Percentiles rank a stretch among this genome's conserved stretches.
phyloP scores from a whole-genome alignment of 2,329 filamentous ascomycete species.

The Mariannaea elegans region DNA sequence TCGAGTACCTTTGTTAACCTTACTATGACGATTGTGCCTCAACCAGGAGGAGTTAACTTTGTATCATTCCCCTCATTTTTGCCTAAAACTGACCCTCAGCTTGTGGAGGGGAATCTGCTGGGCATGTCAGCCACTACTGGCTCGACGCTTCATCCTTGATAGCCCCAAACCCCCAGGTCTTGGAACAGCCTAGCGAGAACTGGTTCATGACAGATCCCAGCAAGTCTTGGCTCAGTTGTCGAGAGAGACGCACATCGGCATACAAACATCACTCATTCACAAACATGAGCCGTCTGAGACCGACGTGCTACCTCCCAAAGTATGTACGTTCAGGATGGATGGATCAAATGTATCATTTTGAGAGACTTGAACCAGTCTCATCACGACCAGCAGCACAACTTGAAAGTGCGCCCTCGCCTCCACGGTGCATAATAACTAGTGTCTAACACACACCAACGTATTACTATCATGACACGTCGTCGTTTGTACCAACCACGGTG shows the following conservation, averaged over 20 bases:
- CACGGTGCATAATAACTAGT: constrained; percentile 2
- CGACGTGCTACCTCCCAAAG: constrained; percentile 23
- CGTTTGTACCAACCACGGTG: no score
- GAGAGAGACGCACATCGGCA: constrained; percentile 7
- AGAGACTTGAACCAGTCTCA: no score
- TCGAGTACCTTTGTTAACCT: constrained; percentile 13
- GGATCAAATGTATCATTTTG: no score
- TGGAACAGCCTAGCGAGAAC: constrained; percentile 2
- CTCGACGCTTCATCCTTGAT: constrained; percentile 9
- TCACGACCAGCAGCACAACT: constrained; percentile 23
- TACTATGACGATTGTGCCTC: constrained; percentile 22
- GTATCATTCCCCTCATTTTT: constrained; percentile 14
- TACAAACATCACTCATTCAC: constrained; percentile 15
- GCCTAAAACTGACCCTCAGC: constrained; percentile 9
- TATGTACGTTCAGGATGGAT: constrained; percentile 7
- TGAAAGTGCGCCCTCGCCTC: constrained; percentile 11
- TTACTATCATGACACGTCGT: neutral
- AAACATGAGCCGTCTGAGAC: constrained; percentile 10
- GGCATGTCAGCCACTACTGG: constrained; percentile 10
- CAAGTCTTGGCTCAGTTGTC: constrained; percentile 1
- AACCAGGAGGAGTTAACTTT: neutral
- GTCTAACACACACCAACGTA: constrained; percentile 1
- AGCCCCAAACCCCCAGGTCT: neutral
- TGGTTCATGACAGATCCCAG: constrained; percentile 6
- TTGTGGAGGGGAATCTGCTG: constrained; percentile 11